These are phyloP conservation scores for Rosellinia necatrix DNA, from an alignment of 2,329 filamentous ascomycete species.

Conservation along the genomic window DNA sequence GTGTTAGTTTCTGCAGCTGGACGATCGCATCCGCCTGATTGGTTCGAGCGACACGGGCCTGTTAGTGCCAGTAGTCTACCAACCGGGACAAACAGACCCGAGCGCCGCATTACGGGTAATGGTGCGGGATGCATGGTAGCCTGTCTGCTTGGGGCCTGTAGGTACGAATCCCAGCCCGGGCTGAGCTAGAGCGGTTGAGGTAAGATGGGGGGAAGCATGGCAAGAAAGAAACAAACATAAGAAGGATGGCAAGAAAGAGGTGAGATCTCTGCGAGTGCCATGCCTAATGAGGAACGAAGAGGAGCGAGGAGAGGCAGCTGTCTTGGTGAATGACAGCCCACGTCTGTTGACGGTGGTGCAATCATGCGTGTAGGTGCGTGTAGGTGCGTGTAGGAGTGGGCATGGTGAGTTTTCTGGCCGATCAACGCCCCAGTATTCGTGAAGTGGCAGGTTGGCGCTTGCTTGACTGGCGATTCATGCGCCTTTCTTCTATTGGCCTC, in stretches of 20 bases:
- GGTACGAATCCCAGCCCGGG: no score
- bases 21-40: conserved; percentile 26
- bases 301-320: not conserved
- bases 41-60: conserved; percentile 1
- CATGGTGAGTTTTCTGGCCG: no score
- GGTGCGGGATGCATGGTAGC: not conserved
- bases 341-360: conserved; percentile 2
- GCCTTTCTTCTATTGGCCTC: not conserved
- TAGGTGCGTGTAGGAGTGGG: no score
- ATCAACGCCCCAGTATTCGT: conserved; percentile 5
- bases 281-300: no score
- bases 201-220: no score
- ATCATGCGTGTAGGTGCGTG: no score
- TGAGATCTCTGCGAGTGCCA: no score
- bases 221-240: no score
- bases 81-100: conserved; percentile 11
- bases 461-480: not conserved
- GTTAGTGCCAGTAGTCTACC: not conserved
- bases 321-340: not conserved
- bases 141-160: not conserved
- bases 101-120: not conserved
- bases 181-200: no score
- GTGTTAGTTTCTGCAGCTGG: conserved; percentile 17
- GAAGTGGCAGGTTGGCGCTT: not conserved
- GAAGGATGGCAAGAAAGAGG: no score